Percentiles rank a stretch among this genome's conserved stretches.
Evolutionary conservation across 768 basidiomycete genomes (phyloP).

Genomic region (Russula sp.): DNA sequence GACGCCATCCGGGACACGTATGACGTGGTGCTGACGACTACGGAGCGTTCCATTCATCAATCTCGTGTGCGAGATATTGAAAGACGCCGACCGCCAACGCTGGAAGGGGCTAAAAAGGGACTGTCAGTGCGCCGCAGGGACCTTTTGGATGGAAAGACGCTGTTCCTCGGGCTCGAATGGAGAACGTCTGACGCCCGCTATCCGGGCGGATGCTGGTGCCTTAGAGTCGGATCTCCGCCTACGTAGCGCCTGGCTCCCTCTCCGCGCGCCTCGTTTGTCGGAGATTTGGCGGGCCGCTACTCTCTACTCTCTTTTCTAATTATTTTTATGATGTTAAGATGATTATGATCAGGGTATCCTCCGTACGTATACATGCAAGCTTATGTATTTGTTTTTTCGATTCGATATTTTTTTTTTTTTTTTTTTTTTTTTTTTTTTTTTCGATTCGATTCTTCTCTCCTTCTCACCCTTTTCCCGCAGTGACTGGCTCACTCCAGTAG

Average conservation of each 20-base stretch:
- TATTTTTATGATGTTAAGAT: no score
- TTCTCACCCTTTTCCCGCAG: no score
- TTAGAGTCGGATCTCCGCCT: conserved; percentile 19
- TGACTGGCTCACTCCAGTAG: no score
- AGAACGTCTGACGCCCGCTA: conserved; percentile 19
- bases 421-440: no score
- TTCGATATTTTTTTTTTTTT: no score
- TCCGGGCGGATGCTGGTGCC: conserved; percentile 30
- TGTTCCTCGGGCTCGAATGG: conserved; percentile 50
- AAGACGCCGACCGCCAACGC: conserved; percentile 41
- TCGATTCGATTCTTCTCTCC: no score
- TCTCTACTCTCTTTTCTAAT: no score
- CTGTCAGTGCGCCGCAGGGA: conserved; percentile 60
- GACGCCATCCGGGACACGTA: conserved; percentile 53
- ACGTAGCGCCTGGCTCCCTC: neutral
- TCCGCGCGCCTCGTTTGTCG: no score
- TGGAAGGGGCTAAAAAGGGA: conserved; percentile 41
- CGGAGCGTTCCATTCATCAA: conserved; percentile 41
- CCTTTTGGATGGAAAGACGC: conserved; percentile 48
- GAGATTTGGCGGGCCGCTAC: no score
- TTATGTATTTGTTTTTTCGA: no score
- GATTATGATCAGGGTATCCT: no score
- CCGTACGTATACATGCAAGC: no score
- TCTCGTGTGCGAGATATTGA: conserved; percentile 35
- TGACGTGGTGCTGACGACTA: conserved; percentile 43